A percentile compares a stretch with the other conserved stretches of the same genome.
Conservation (phyloP, 306 rosid genomes). For the Fagus sylvatica region DNA sequence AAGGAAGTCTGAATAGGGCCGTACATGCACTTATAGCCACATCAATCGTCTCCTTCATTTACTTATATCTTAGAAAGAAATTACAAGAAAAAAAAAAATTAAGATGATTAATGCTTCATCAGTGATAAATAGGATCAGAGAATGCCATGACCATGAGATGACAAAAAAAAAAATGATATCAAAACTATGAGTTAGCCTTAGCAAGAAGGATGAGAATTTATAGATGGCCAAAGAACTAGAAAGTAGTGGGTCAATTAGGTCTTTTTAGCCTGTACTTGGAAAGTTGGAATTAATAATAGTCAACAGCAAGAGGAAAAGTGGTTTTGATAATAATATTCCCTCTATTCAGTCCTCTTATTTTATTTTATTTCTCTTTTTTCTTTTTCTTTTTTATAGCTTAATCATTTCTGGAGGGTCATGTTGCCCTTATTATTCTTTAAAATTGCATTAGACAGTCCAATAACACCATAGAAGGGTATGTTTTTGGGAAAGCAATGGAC, state of each 20-base stretch:
- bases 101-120: too few species aligned
- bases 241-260: background rate
- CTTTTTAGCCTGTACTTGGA: background rate
- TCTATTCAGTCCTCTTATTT: background rate
- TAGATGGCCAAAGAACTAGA: conserved; percentile 9
- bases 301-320: background rate
- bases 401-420: background rate
- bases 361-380: background rate
- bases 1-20: conserved; percentile 5
- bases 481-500: conserved; percentile 40
- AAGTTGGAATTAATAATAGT: background rate
- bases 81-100: too few species aligned
- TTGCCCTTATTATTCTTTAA: background rate
- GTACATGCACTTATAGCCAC: too few species aligned
- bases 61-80: background rate
- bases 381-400: background rate
- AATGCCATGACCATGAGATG: too few species aligned
- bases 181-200: too few species aligned
- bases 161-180: too few species aligned
- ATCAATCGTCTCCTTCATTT: background rate
- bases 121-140: too few species aligned
- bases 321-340: background rate
- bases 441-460: background rate
- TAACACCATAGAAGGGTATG: conserved; percentile 14
- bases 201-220: too few species aligned